Percentiles rank a stretch among this genome's conserved stretches.
phyloP scores from a whole-genome alignment of 1,139 yeast genomes.

The Groenewaldozyma auringiensis region DNA sequence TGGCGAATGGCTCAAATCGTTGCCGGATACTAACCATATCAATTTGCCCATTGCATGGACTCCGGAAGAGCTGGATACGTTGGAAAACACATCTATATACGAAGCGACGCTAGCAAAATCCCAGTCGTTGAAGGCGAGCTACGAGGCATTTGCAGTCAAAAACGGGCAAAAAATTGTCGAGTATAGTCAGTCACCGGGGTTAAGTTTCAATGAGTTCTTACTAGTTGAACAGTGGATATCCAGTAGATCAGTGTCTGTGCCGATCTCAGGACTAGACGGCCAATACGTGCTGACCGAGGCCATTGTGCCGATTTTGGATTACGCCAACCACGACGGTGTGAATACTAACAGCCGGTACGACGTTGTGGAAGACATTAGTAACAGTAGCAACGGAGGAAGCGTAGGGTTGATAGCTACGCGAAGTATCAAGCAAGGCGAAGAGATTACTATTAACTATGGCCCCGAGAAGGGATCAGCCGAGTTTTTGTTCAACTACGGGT shows the following conservation, averaged over 20 bases:
- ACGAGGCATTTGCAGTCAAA: slow-evolving; percentile 18
- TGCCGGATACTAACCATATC: slow-evolving; percentile 26
- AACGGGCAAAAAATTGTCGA: slow-evolving; percentile 15
- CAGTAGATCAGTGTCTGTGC: slow-evolving; percentile 25
- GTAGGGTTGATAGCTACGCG: slow-evolving; percentile 19
- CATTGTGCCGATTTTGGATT: slow-evolving; percentile 21
- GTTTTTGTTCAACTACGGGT: slow-evolving; percentile 36
- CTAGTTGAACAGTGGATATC: slow-evolving; percentile 31
- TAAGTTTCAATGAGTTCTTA: slow-evolving; percentile 20
- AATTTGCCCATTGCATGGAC: slow-evolving; percentile 29
- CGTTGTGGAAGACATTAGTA: slow-evolving; percentile 13
- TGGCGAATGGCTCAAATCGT: slow-evolving; percentile 19
- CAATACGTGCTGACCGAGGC: slow-evolving; percentile 15
- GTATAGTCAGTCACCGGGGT: slow-evolving; percentile 5
- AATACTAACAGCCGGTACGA: slow-evolving; percentile 30
- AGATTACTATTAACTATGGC: slow-evolving; percentile 34
- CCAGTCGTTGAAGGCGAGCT: slow-evolving; percentile 20
- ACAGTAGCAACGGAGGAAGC: slow-evolving; percentile 14
- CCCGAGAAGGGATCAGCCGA: slow-evolving; percentile 31
- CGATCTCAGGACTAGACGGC: slow-evolving; percentile 13
- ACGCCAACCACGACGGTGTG: slow-evolving; percentile 29
- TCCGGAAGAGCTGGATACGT: slow-evolving; percentile 20
- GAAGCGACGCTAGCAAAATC: slow-evolving; percentile 26
- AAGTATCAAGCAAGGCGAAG: slow-evolving; percentile 15
- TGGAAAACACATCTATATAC: slow-evolving; percentile 25